Evolutionary conservation across 2,329 filamentous ascomycete genomes (phyloP).

Genomic region (Penicillium sp.): DNA sequence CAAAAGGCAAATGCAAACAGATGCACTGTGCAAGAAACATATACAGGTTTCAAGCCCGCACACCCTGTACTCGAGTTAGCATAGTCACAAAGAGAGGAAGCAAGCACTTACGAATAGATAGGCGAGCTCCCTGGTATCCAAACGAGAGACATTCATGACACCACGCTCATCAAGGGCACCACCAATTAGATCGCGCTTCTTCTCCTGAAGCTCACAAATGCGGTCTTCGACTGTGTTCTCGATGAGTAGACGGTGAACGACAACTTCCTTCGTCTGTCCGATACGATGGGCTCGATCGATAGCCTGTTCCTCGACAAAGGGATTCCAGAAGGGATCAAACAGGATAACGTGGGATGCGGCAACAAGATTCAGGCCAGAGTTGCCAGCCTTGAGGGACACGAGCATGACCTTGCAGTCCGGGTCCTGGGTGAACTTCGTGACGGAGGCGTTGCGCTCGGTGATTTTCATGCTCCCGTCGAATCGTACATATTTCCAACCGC

Average conservation of each 20-base stretch:
- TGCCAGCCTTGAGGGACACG: constrained; percentile 72
- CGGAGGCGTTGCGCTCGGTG: constrained; percentile 59
- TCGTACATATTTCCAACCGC: constrained; percentile 56
- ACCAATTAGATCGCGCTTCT: constrained; percentile 71
- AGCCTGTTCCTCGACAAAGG: constrained; percentile 86
- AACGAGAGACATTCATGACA: constrained; percentile 58
- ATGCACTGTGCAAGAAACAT: not conserved
- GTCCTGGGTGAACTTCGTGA: constrained; percentile 61
- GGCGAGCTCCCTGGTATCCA: constrained; percentile 61
- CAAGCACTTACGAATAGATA: constrained; percentile 56
- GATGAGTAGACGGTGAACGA: constrained; percentile 74
- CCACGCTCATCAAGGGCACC: constrained; percentile 73
- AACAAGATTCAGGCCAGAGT: constrained; percentile 79
- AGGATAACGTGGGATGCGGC: constrained; percentile 81
- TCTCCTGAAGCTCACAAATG: constrained; percentile 70
- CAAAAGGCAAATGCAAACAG: not conserved
- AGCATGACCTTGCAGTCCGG: constrained; percentile 62
- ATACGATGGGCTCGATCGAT: constrained; percentile 86
- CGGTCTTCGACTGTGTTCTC: constrained; percentile 78
- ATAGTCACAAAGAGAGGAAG: not conserved
- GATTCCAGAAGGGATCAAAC: constrained; percentile 92
- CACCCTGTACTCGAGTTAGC: constrained; percentile 19
- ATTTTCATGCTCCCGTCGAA: constrained; percentile 73
- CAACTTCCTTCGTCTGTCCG: constrained; percentile 67
- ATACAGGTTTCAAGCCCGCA: constrained; percentile 9